Evolutionary conservation across 2,329 filamentous ascomycete species (phyloP), one percentile per base, ranked within the genome.

Genomic region (Colletotrichum acutatum): DNA sequence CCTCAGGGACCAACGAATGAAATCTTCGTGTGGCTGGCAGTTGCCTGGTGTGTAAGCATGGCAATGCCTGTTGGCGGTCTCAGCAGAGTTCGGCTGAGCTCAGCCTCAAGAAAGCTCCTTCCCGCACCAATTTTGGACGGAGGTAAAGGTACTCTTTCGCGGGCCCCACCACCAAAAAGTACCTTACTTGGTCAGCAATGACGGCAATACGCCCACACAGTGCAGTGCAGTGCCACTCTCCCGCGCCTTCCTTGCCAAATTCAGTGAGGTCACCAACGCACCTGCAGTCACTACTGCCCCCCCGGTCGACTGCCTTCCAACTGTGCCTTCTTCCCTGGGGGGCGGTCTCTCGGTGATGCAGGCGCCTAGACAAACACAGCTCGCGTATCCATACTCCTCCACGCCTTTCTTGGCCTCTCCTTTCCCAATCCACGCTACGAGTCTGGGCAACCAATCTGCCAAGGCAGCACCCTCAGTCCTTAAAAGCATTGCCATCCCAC

Each of bases 401-500:
- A 34, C 16, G 62, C 62, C 30, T 59, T 49, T 30, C 64, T 37
- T 28, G 19, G 6, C 42, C 68, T 14, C 49, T 30, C 34, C n/a
- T 59, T 60, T 42, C 46, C 46, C 24, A 28, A 46, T 56, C 32
- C 46, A 60, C 68, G 54, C 68, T 61, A 67, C 63, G 28, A 60
- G 63, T 54, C 68, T 67, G 30, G 52, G 58, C 58, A 53, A 54
- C 69, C 65, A 69, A 26, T 68, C 30, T 59, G 69, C 69, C 69
- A 72, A 72, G 68, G 59, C 62, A 71, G 32, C 52, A 60, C 52
- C 28, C 30, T 68, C 42, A 22, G 32, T 66, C 58, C 37, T 65
- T 68, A 72, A 68, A 68, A 62, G 53, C 53, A 64, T 72, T 63
- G 59, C 59, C n/a, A 72, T 72, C 66, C 69, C 69, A 64, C 69